Evolutionary conservation across 2,329 filamentous ascomycete species (phyloP).

Genomic region (Botrytis cinerea): DNA sequence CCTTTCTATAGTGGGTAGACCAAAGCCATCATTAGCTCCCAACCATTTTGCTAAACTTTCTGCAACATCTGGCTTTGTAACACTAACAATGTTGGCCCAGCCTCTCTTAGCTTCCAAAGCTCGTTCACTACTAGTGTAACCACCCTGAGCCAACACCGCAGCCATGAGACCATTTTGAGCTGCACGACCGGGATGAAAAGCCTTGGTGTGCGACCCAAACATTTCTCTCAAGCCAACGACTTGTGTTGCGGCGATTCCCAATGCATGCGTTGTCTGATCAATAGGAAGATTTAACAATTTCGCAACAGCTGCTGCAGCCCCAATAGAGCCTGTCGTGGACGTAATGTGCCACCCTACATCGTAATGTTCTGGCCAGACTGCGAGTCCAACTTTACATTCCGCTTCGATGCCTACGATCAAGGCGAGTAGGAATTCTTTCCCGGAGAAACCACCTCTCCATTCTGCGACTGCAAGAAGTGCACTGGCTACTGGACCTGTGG

Average conservation of each 20-base stretch:
- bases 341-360: slow-evolving; percentile 58
- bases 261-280: slow-evolving; percentile 50
- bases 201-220: slow-evolving; percentile 58
- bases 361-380: slow-evolving; percentile 56
- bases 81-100: slow-evolving; percentile 54
- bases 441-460: slow-evolving; percentile 45
- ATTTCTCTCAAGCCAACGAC: slow-evolving; percentile 55
- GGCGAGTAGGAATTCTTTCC: slow-evolving; percentile 52
- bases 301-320: slow-evolving; percentile 53
- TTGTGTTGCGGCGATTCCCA: slow-evolving; percentile 55
- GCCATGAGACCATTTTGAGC: slow-evolving; percentile 54
- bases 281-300: slow-evolving; percentile 49
- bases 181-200: slow-evolving; percentile 55
- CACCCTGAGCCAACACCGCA: slow-evolving; percentile 49
- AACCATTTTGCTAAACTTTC: slow-evolving; percentile 42
- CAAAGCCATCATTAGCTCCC: slow-evolving; percentile 28
- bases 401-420: slow-evolving; percentile 55
- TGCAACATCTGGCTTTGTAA: slow-evolving; percentile 45
- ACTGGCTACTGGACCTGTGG: slow-evolving; percentile 52
- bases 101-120: slow-evolving; percentile 55
- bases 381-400: slow-evolving; percentile 53
- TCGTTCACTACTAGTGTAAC: slow-evolving; percentile 50
- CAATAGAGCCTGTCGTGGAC: slow-evolving; percentile 53
- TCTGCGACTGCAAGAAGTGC: slow-evolving; percentile 53
- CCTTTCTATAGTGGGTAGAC: slow-evolving; percentile 11